Conservation (phyloP, 352 stramenopile genomes). For the Phytophthora brassicae region DNA sequence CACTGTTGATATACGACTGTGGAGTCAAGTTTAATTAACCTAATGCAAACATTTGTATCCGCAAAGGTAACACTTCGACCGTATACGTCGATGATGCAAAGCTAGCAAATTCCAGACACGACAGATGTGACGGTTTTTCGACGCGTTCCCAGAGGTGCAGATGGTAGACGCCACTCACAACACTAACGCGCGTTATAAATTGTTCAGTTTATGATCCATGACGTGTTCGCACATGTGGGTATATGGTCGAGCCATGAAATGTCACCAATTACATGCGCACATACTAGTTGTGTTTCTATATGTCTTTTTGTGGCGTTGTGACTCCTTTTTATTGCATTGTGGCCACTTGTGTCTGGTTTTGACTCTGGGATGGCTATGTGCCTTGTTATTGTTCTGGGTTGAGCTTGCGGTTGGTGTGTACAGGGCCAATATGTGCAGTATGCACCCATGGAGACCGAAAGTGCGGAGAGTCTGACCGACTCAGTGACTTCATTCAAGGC, state of each 20-base stretch:
- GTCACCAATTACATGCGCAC: no score
- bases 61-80: slow-evolving; percentile 2
- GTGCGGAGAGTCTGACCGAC: neutral
- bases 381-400: neutral
- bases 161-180: slow-evolving; percentile 1
- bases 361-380: no score
- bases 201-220: neutral
- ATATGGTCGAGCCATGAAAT: no score
- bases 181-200: neutral
- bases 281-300: neutral
- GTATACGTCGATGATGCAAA: slow-evolving; percentile 4
- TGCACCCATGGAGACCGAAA: neutral
- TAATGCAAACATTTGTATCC: no score
- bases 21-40: no score
- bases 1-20: no score
- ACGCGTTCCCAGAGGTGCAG: slow-evolving; percentile 4
- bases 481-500: neutral
- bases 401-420: neutral
- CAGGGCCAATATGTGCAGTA: neutral
- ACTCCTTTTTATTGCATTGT: no score
- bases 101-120: slow-evolving; percentile 2
- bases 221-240: no score
- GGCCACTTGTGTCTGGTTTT: no score
- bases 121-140: slow-evolving; percentile 1
- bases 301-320: neutral